A percentile compares a stretch with the other conserved stretches of the same genome.
Evolutionary conservation across 306 rosid genomes (phyloP).

Genomic region (Bauhinia variegata): DNA sequence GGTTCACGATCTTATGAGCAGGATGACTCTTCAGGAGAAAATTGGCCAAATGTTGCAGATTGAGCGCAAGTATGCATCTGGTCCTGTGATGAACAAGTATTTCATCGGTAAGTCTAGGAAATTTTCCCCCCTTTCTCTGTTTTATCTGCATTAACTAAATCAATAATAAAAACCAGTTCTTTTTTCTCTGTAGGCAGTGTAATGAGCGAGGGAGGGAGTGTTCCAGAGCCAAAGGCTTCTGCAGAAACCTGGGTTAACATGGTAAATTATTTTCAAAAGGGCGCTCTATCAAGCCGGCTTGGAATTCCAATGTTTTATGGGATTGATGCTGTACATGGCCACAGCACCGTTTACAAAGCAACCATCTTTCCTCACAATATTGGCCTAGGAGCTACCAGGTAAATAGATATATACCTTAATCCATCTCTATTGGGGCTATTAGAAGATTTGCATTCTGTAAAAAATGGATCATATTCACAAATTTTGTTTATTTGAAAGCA

Average conservation of each 20-base stretch:
- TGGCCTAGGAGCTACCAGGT: conserved; percentile 63
- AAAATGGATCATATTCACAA: no score
- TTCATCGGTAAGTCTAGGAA: conserved; percentile 32
- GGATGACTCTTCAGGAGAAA: conserved; percentile 50
- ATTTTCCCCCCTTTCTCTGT: not conserved
- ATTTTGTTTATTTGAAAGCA: not conserved
- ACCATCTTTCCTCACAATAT: conserved; percentile 57
- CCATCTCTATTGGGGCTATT: no score
- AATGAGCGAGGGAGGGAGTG: conserved; percentile 58
- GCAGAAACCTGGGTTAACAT: conserved; percentile 53
- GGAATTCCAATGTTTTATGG: conserved; percentile 61
- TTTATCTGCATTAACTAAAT: no score
- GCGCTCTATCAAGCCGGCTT: conserved; percentile 49
- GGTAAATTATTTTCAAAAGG: conserved; percentile 56
- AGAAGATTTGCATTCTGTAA: no score
- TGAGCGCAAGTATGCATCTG: conserved; percentile 43
- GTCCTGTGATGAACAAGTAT: conserved; percentile 33
- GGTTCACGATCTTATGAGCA: conserved; percentile 41
- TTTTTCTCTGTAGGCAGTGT: conserved; percentile 46
- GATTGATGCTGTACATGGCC: conserved; percentile 63
- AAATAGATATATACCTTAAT: no score
- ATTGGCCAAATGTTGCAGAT: conserved; percentile 57
- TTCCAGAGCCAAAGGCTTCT: conserved; percentile 50
- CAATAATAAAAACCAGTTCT: not conserved
- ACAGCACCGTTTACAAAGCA: conserved; percentile 46